Evolutionary conservation across 371 early-diverging fungal genomes (phyloP).

Genomic region (Phascolomyces articulosus): DNA sequence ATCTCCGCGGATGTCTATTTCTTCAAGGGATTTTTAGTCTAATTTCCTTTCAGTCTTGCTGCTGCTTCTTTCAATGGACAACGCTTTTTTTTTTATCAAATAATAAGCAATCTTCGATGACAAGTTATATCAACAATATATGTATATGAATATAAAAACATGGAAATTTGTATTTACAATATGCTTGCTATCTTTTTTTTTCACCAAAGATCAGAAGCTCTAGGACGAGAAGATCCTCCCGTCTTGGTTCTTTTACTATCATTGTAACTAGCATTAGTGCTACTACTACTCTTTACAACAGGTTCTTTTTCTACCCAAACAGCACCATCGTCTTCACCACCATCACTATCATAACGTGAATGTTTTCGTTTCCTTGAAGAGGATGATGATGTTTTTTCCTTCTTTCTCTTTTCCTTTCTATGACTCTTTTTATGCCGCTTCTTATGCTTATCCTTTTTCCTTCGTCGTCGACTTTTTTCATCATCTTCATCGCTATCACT

Average conservation of each 20-base stretch:
- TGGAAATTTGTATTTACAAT: background rate
- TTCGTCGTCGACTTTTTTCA: slow-evolving; percentile 19
- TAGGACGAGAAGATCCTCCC: background rate
- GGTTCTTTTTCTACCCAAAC: slow-evolving; percentile 24
- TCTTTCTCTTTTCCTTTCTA: slow-evolving; percentile 18
- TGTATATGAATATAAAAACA: no score
- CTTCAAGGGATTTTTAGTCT: no score
- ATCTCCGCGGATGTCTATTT: no score
- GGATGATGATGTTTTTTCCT: slow-evolving; percentile 9
- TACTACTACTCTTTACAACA: background rate
- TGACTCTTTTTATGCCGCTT: slow-evolving; percentile 26
- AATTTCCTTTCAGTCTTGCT: no score
- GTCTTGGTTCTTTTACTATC: background rate
- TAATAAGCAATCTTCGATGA: no score
- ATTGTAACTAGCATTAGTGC: background rate
- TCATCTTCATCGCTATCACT: slow-evolving; percentile 25
- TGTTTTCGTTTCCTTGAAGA: slow-evolving; percentile 12
- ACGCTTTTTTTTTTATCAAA: no score
- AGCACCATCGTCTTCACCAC: slow-evolving; percentile 12
- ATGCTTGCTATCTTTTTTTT: background rate
- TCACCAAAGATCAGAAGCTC: slow-evolving; percentile 10
- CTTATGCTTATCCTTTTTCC: no score
- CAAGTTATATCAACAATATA: no score
- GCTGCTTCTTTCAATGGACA: no score
- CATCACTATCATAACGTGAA: slow-evolving; percentile 8